Evolutionary conservation across 2,329 filamentous ascomycete genomes (phyloP), one percentile per base, ranked within the genome.

Genomic region (Botryosphaeria dothidea): DNA sequence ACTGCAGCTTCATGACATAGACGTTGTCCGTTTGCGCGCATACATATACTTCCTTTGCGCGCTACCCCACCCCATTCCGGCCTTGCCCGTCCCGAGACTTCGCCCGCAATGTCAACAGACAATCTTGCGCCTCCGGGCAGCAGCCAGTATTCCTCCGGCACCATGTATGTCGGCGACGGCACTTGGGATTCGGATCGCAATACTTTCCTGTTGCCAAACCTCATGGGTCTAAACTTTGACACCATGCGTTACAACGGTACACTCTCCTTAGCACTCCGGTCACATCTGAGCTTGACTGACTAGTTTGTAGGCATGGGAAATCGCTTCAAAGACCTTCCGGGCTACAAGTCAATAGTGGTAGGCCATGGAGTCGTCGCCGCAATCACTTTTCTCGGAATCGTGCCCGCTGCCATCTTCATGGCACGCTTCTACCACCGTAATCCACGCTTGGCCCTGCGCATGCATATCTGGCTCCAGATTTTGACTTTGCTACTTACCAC

Each of bases 181-280:
- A 94, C 92, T 36, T 95, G 92, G 91, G 90, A 93, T 72, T 89
- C 90, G 65, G 83, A 84, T 66, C 89, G 89, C 74, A 92, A 93
- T 73, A 88, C 86, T 19, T 95, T 94, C 74, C 80, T 95, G 62
- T 80, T 95, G 60, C 92, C 92, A 38, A 93, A 93, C 72, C 80
- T 95, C 51, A 82, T 89, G 71, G 91, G 90, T 8, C 78, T 92
- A 68, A 92, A 93, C 74, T 92, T 92, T 75, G 90, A 89, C 57
- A 93, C 91, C 5, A 93, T 92, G 88, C 88, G 85, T 74, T 93
- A 92, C 79, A 95, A 95, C 85, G 92, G 90, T 92, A 80, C 70
- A 82, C 71, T 23, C 34, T 19, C 45, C 23, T 38, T 54, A 41
- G 38, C 3, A 11, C 29, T 5, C 25, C 34, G 6, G 9, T 7